Percentiles rank a stretch among this genome's conserved stretches.
These are phyloP conservation scores for Trypanosoma brucei DNA, from an alignment of 208 protist species.

Conservation along the genomic window DNA sequence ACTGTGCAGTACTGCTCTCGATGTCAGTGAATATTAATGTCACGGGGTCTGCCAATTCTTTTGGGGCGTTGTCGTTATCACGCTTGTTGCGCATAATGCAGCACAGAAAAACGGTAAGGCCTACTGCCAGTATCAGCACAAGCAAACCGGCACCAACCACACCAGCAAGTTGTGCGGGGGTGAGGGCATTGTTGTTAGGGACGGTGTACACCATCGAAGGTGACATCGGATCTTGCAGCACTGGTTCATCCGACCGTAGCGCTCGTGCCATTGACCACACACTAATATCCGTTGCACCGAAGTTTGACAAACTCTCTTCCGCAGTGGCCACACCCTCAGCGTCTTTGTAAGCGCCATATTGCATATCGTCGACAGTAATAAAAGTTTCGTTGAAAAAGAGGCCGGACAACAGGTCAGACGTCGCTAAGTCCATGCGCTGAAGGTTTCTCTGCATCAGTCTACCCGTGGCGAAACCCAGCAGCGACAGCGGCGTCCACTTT, in stretches of 20 bases:
- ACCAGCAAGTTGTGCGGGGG: constrained; percentile 16
- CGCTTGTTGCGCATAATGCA: constrained; percentile 26
- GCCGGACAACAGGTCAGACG: constrained; percentile 13
- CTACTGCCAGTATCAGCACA: constrained; percentile 4
- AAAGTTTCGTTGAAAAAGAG: constrained; percentile 21
- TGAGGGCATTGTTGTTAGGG: constrained; percentile 7
- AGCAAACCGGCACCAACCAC: constrained; percentile 23
- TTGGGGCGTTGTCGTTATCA: constrained; percentile 45
- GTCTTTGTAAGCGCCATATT: constrained; percentile 22
- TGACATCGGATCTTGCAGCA: constrained; percentile 6
- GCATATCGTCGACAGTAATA: constrained; percentile 23
- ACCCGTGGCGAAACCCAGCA: constrained; percentile 14
- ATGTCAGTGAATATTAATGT: constrained; percentile 79
- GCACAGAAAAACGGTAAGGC: not conserved
- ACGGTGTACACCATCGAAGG: constrained; percentile 34
- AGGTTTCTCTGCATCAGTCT: constrained; percentile 12
- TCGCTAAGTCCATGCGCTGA: constrained; percentile 16
- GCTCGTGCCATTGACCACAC: constrained; percentile 28
- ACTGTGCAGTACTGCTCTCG: constrained; percentile 73
- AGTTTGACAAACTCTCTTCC: constrained; percentile 23
- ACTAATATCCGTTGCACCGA: constrained; percentile 38
- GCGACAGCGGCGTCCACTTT: constrained; percentile 9
- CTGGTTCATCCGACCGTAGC: constrained; percentile 21
- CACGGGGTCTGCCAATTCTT: constrained; percentile 30
- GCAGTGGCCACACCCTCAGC: constrained; percentile 5